Percentiles rank a stretch among this genome's conserved stretches.
phyloP scores from a whole-genome alignment of 2,329 filamentous ascomycete genomes.

The Pseudogymnoascus verrucosus region DNA sequence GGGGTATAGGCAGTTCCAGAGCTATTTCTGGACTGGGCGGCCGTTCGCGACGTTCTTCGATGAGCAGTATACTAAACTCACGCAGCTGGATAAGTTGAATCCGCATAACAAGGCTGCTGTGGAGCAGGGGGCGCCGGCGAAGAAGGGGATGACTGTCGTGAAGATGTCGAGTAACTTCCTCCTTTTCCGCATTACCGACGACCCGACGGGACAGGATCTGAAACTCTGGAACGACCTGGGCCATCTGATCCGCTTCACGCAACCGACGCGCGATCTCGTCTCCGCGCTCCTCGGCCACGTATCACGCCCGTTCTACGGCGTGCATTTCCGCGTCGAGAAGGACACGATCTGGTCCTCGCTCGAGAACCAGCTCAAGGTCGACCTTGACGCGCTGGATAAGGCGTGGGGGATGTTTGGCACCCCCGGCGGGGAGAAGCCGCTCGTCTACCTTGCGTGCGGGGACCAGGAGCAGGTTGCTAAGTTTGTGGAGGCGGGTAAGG shows the following conservation, averaged over 20 bases:
- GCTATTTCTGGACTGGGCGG: conserved; percentile 28
- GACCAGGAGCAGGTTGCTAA: conserved; percentile 27
- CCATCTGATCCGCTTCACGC: conserved; percentile 27
- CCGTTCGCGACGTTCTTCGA: conserved; percentile 26
- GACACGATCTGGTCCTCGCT: conserved; percentile 32
- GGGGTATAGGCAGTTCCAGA: conserved; percentile 21
- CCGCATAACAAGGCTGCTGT: conserved; percentile 2
- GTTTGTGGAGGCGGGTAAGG: conserved; percentile 25
- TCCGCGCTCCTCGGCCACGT: conserved; percentile 21
- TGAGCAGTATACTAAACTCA: conserved; percentile 13
- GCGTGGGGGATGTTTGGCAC: conserved; percentile 26
- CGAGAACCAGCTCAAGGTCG: conserved; percentile 28
- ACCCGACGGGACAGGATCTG: conserved; percentile 29
- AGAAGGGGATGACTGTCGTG: conserved; percentile 27
- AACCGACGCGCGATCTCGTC: conserved; percentile 21
- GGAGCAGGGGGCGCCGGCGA: conserved; percentile 11
- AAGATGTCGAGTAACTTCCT: conserved; percentile 27
- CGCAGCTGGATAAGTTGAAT: conserved; percentile 11
- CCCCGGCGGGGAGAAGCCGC: conserved; percentile 19
- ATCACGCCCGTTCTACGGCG: conserved; percentile 26
- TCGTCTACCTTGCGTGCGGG: conserved; percentile 31
- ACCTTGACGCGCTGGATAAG: conserved; percentile 29
- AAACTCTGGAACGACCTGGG: conserved; percentile 30
- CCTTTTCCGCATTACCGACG: conserved; percentile 31
- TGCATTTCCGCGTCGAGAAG: conserved; percentile 31